These are phyloP conservation scores for Yamadazyma phyllophila DNA, from an alignment of 805 yeast species.

Conservation along the genomic window DNA sequence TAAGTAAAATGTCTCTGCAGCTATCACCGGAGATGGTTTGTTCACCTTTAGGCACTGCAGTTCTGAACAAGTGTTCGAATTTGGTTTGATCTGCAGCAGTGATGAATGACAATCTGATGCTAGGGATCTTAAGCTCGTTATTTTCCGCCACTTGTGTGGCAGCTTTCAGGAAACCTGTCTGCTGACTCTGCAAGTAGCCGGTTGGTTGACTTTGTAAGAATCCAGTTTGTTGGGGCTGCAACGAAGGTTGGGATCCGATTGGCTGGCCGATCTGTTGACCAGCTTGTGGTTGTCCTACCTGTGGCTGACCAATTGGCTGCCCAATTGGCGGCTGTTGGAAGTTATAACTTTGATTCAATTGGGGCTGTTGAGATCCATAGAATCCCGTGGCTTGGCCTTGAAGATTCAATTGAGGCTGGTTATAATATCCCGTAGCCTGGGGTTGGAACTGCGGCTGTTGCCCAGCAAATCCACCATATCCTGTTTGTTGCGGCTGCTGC, in stretches of 20 bases:
- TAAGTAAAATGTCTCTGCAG: conserved; percentile 75
- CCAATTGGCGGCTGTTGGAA: conserved; percentile 21
- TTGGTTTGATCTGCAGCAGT: conserved; percentile 82
- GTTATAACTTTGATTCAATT: conserved; percentile 16
- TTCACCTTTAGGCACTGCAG: conserved; percentile 73
- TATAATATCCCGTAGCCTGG: background rate
- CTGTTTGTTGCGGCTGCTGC: conserved; percentile 23
- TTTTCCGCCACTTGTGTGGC: conserved; percentile 52
- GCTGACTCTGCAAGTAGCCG: conserved; percentile 22
- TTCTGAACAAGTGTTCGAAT: conserved; percentile 79
- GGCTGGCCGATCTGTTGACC: conserved; percentile 11
- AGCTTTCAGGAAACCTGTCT: conserved; percentile 33
- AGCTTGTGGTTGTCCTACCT: background rate
- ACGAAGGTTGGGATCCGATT: conserved; percentile 15
- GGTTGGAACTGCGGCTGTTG: conserved; percentile 6
- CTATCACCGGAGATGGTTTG: conserved; percentile 65
- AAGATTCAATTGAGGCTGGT: conserved; percentile 28
- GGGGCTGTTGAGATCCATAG: conserved; percentile 17
- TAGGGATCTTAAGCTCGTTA: conserved; percentile 62
- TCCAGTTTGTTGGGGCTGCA: conserved; percentile 19
- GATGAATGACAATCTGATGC: conserved; percentile 78
- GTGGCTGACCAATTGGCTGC: background rate
- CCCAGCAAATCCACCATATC: conserved; percentile 5
- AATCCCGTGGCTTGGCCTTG: conserved; percentile 35
- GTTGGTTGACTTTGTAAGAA: conserved; percentile 18